A percentile compares a stretch with the other conserved stretches of the same genome.
These are phyloP conservation scores for Jasminum sambac DNA, from an alignment of 257 asterid species.

Conservation along the genomic window DNA sequence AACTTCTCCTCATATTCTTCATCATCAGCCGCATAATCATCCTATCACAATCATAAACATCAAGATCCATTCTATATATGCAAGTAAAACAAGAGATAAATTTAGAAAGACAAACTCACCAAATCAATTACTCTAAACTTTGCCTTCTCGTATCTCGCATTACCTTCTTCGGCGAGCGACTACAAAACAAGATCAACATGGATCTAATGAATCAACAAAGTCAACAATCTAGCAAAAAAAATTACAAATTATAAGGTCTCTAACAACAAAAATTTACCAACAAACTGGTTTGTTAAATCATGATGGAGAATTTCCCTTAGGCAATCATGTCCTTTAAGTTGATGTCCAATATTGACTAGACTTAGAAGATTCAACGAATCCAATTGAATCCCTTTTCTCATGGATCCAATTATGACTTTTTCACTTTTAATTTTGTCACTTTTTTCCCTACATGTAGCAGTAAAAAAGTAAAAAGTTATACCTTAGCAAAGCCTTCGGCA, in stretches of 20 bases:
- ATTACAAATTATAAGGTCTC: not conserved
- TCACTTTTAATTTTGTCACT: not conserved
- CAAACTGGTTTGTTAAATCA: slow-evolving; percentile 5
- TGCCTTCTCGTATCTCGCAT: slow-evolving; percentile 82
- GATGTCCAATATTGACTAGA: slow-evolving; percentile 21
- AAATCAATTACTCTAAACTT: slow-evolving; percentile 71
- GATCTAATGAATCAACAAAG: not conserved
- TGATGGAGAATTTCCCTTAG: not conserved
- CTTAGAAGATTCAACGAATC: slow-evolving; percentile 20
- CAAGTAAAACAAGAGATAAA: not conserved
- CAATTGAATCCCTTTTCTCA: slow-evolving; percentile 18
- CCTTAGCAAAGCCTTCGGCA: slow-evolving; percentile 99
- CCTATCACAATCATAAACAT: slow-evolving; percentile 46
- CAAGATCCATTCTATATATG: slow-evolving; percentile 14
- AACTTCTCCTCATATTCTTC: slow-evolving; percentile 90
- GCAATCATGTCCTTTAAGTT: not conserved
- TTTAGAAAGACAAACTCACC: slow-evolving; percentile 42
- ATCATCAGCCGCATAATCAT: slow-evolving; percentile 95
- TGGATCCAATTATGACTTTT: slow-evolving; percentile 2
- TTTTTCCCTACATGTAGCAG: not conserved
- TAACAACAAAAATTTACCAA: slow-evolving; percentile 6
- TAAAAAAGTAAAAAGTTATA: slow-evolving; percentile 11
- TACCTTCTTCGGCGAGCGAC: slow-evolving; percentile 98
- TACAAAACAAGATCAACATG: slow-evolving; percentile 32
- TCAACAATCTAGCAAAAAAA: slow-evolving; percentile 10